Base-by-base conservation (phyloP, 2,329 filamentous ascomycete genomes). In the Colletotrichum costaricense region DNA sequence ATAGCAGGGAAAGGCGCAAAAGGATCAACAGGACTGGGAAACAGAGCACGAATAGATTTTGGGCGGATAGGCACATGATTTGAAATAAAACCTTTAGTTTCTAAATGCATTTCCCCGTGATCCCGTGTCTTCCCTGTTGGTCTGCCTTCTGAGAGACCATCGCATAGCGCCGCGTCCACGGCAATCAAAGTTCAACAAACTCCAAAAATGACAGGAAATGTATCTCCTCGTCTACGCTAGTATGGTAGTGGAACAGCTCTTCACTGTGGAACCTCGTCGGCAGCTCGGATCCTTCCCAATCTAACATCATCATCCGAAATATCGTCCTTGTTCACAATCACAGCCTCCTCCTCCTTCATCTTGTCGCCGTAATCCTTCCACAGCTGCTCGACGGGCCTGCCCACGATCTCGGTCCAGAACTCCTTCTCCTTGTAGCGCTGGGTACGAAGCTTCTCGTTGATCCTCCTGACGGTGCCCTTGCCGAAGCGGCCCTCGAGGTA, bases 401-500 rank as follows among this genome's bases (percentile, higher is more conserved):
- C 94, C 77, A 94, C 89, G 30, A 96, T 84, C 75, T 88, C 86
- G 5, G 88, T 84, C 95, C 93, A 93, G 81, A 97, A 90, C 64
- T 82, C 78, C 65, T 90, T 83, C 82, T 93, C 88, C 74, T 92
- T 85, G 82, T 97, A 94, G 83, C 84, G 86, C 54, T 85, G 85
- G n/a, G 83, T 83, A 73, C 91, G 86, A 80, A 97, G 82, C 75
- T 88, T 89, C 78, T 91, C 92, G 78, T 97, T 93, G 63, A 97
- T 82, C 69, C 85, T 87, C 69, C 89, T 85, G 33, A 93, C 87
- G 0, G 89, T 90, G 8, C 89, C 91, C 9, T 81, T 78, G 0
- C 91, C 91, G 76, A 89, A 93, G 60, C 87, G 87, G 46, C 85
- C 81, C 83, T 98, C 95, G 59, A 98, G 84, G 84, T 94, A 98